These are phyloP conservation scores for Hyaloscypha bicolor DNA, from an alignment of 495 filamentous ascomycete species.

Conservation along the genomic window DNA sequence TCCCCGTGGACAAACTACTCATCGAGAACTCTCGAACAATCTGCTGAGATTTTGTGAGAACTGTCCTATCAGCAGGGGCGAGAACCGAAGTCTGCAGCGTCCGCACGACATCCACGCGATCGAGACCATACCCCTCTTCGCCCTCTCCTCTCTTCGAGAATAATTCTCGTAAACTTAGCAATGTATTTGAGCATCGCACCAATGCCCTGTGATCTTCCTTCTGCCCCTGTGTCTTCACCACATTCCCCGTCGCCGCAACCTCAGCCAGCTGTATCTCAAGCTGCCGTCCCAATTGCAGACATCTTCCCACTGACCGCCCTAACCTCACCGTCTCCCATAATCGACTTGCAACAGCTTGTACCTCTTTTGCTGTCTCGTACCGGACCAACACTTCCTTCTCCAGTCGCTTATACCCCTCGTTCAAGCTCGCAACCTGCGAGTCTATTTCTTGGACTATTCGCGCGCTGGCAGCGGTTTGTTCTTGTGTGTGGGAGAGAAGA, in stretches of 20 bases:
- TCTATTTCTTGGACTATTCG: conserved; percentile 73
- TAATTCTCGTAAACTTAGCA: conserved; percentile 72
- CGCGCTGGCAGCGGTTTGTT: conserved; percentile 67
- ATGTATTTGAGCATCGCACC: conserved; percentile 74
- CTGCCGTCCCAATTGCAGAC: conserved; percentile 79
- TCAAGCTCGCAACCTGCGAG: conserved; percentile 73
- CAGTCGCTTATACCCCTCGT: conserved; percentile 80
- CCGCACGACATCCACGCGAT: conserved; percentile 67
- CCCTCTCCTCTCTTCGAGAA: conserved; percentile 62
- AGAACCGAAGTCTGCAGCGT: conserved; percentile 69
- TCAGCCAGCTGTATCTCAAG: conserved; percentile 80
- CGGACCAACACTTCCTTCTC: conserved; percentile 81
- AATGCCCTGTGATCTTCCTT: conserved; percentile 77
- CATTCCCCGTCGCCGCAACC: conserved; percentile 49
- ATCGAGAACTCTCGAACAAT: conserved; percentile 83
- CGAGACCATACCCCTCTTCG: conserved; percentile 76
- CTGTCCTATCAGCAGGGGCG: conserved; percentile 66
- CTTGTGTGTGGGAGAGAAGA: conserved; percentile 75
- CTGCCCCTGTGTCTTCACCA: conserved; percentile 36
- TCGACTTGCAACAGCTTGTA: conserved; percentile 69
- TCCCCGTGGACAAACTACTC: conserved; percentile 43
- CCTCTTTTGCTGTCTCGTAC: conserved; percentile 78
- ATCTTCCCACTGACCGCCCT: conserved; percentile 72
- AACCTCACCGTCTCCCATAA: conserved; percentile 79
- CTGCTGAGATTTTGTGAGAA: conserved; percentile 74